phyloP scores from a whole-genome alignment of 768 basidiomycete species.

The Polyporus arcularius region DNA sequence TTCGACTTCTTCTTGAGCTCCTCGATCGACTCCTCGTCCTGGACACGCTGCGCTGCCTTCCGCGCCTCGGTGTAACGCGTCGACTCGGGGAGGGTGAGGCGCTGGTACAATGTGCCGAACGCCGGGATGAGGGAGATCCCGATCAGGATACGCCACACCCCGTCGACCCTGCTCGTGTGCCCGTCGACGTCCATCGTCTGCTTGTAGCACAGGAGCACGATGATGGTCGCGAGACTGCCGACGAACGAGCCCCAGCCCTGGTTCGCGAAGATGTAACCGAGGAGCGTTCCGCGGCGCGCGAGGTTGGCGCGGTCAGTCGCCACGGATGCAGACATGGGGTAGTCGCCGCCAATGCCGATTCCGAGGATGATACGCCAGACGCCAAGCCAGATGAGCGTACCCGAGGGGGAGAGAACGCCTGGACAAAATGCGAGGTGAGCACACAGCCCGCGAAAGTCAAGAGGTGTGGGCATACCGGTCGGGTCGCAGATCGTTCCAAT shows the following conservation, averaged over 20 bases:
- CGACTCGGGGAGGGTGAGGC: constrained; percentile 72
- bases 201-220: constrained; percentile 66
- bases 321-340: constrained; percentile 74
- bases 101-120: constrained; percentile 73
- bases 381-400: constrained; percentile 60
- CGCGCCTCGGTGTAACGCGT: constrained; percentile 52
- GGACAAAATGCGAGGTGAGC: background rate
- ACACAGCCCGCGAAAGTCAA: background rate
- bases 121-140: constrained; percentile 79
- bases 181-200: constrained; percentile 59
- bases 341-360: constrained; percentile 78
- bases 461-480: constrained; percentile 40
- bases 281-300: constrained; percentile 67
- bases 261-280: constrained; percentile 77
- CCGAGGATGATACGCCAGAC: constrained; percentile 75
- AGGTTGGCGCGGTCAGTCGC: constrained; percentile 67
- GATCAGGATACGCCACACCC: constrained; percentile 72
- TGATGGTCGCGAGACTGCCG: constrained; percentile 61
- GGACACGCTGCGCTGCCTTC: constrained; percentile 24
- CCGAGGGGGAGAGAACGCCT: constrained; percentile 52
- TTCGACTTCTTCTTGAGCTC: constrained; percentile 33
- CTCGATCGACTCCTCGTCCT: constrained; percentile 30
- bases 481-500: constrained; percentile 69
- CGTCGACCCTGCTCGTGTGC: constrained; percentile 67
- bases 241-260: constrained; percentile 78